phyloP scores from a whole-genome alignment of 805 yeast species.

The Deakozyma indianensis region DNA sequence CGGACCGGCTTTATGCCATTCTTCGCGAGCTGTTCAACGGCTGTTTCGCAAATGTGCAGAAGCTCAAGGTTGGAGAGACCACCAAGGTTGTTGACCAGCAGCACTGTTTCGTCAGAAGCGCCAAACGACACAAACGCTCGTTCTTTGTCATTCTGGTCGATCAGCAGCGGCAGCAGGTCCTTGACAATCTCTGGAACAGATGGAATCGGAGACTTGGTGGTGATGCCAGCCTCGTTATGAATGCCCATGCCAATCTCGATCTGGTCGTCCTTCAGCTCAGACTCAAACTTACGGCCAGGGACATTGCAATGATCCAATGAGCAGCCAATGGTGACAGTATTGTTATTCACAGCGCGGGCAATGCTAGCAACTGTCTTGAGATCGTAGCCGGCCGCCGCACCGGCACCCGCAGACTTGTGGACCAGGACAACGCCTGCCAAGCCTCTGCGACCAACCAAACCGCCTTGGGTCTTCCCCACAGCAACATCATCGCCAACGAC shows the following conservation, averaged over 20 bases:
- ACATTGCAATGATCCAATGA: constrained; percentile 81
- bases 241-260: constrained; percentile 93
- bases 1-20: constrained; percentile 46
- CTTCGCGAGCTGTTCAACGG: constrained; percentile 35
- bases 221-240: constrained; percentile 86
- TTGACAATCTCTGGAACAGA: constrained; percentile 44
- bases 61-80: constrained; percentile 77
- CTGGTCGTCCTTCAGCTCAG: constrained; percentile 40
- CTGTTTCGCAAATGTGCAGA: constrained; percentile 53
- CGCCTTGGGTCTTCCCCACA: constrained; percentile 81
- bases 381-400: constrained; percentile 27
- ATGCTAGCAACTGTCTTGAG: constrained; percentile 40
- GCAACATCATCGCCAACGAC: constrained; percentile 88
- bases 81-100: constrained; percentile 76
- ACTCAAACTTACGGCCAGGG: constrained; percentile 60
- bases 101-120: constrained; percentile 47
- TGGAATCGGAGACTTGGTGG: constrained; percentile 54
- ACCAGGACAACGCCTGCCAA: constrained; percentile 82
- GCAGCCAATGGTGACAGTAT: constrained; percentile 76
- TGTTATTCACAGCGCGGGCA: constrained; percentile 47
- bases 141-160: constrained; percentile 53
- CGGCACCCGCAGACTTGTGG: constrained; percentile 77
- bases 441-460: constrained; percentile 88
- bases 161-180: constrained; percentile 44
- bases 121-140: constrained; percentile 66